phyloP scores from a whole-genome alignment of 192 early-diverging fungal genomes.

The Coemansia sp. region DNA sequence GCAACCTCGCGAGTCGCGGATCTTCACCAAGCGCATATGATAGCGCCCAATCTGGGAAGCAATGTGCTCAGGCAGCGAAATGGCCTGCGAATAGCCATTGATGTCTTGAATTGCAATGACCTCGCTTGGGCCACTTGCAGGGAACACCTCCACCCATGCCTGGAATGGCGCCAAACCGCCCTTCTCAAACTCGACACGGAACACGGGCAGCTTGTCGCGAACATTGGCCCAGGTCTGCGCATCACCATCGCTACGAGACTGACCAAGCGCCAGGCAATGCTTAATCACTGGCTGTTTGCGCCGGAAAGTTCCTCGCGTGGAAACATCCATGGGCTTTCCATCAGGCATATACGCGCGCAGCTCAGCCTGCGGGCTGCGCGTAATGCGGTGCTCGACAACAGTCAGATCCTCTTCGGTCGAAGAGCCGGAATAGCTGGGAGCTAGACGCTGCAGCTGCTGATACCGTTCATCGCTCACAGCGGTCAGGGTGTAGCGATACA shows the following conservation, averaged over 20 bases:
- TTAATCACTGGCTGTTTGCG: slow-evolving; percentile 12
- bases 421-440: not conserved
- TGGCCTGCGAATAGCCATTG: slow-evolving; percentile 18
- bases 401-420: slow-evolving; percentile 13
- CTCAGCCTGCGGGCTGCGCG: slow-evolving; percentile 29
- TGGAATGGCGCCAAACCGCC: slow-evolving; percentile 34
- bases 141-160: slow-evolving; percentile 53
- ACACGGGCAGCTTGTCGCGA: slow-evolving; percentile 38
- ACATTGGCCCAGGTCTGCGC: slow-evolving; percentile 44
- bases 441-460: slow-evolving; percentile 30
- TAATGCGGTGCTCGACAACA: slow-evolving; percentile 34
- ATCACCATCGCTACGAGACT: slow-evolving; percentile 27
- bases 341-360: slow-evolving; percentile 45
- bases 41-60: slow-evolving; percentile 49
- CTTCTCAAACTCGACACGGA: slow-evolving; percentile 46
- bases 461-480: slow-evolving; percentile 51
- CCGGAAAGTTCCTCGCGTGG: slow-evolving; percentile 2
- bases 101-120: slow-evolving; percentile 35
- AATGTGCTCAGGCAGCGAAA: slow-evolving; percentile 37
- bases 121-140: slow-evolving; percentile 41
- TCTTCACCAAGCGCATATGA: slow-evolving; percentile 43
- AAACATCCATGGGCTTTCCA: slow-evolving; percentile 25
- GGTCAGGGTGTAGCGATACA: slow-evolving; percentile 44
- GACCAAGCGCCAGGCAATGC: slow-evolving; percentile 48
- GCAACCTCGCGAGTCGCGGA: slow-evolving; percentile 48